Evolutionary conservation across 306 rosid species (phyloP).

Genomic region (Quercus dentata): DNA sequence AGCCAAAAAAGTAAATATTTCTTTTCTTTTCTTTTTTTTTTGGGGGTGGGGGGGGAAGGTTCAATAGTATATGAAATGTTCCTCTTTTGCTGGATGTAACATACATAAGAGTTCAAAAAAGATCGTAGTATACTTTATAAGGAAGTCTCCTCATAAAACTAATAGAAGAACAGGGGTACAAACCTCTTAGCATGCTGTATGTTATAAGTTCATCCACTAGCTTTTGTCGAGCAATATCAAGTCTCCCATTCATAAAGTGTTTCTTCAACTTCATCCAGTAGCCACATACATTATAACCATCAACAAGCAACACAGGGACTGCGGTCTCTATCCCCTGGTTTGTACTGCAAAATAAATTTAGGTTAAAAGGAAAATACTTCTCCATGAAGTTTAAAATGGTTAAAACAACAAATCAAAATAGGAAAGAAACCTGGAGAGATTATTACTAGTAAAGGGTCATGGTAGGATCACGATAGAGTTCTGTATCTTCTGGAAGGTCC

Average conservation of each 20-base stretch:
- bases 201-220: slow-evolving; percentile 75
- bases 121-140: background rate
- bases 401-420: background rate
- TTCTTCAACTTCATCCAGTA: slow-evolving; percentile 91
- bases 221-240: slow-evolving; percentile 80
- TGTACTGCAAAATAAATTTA: slow-evolving; percentile 47
- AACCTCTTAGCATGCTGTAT: slow-evolving; percentile 82
- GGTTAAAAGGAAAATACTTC: background rate
- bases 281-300: slow-evolving; percentile 95
- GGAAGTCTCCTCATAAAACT: background rate
- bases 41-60: too few species aligned
- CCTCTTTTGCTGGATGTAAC: too few species aligned
- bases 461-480: slow-evolving; percentile 72
- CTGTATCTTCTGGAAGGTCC: slow-evolving; percentile 40
- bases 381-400: background rate
- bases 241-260: slow-evolving; percentile 68
- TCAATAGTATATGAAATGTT: too few species aligned
- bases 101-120: too few species aligned
- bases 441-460: slow-evolving; percentile 69
- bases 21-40: too few species aligned
- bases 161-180: slow-evolving; percentile 1
- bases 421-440: slow-evolving; percentile 26
- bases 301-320: slow-evolving; percentile 83
- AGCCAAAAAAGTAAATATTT: too few species aligned
- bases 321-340: slow-evolving; percentile 67